Evolutionary conservation across 1,284 basidiomycete genomes (phyloP).

Genomic region (Sporisorium graminicola): DNA sequence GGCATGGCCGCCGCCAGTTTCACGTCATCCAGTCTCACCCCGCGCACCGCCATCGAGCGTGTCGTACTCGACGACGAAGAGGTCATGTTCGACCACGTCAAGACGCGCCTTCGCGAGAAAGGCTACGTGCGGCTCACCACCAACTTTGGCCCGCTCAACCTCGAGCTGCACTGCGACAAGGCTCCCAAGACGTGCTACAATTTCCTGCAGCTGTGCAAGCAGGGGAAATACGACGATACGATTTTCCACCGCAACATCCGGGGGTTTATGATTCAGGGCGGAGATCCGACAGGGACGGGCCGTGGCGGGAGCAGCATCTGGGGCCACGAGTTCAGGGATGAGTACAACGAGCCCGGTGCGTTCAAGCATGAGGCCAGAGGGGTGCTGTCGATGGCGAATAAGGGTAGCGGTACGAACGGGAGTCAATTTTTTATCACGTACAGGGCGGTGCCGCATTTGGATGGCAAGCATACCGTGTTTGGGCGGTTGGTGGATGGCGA

Average conservation of each 20-base stretch:
- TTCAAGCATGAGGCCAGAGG: slow-evolving; percentile 59
- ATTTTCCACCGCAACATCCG: slow-evolving; percentile 92
- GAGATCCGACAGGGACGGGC: slow-evolving; percentile 96
- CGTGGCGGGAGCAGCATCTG: slow-evolving; percentile 92
- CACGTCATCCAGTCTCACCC: slow-evolving; percentile 90
- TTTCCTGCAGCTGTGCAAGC: slow-evolving; percentile 78
- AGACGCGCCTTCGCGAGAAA: slow-evolving; percentile 16
- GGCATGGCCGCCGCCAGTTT: slow-evolving; percentile 92
- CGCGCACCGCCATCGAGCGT: slow-evolving; percentile 81
- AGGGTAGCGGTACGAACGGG: slow-evolving; percentile 62
- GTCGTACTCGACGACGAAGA: slow-evolving; percentile 91
- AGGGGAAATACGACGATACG: slow-evolving; percentile 89
- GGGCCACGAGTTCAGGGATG: slow-evolving; percentile 95
- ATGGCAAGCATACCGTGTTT: slow-evolving; percentile 91
- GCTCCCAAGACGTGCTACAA: slow-evolving; percentile 97
- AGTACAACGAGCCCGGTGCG: slow-evolving; percentile 75
- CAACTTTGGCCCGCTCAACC: slow-evolving; percentile 86
- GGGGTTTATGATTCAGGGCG: slow-evolving; percentile 98
- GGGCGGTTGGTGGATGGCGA: slow-evolving; percentile 92
- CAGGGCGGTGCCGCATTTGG: slow-evolving; percentile 76
- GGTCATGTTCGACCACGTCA: slow-evolving; percentile 81
- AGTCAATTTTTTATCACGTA: slow-evolving; percentile 66
- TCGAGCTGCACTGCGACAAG: slow-evolving; percentile 90
- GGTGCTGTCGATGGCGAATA: slow-evolving; percentile 67
- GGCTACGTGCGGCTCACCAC: slow-evolving; percentile 80